A percentile compares a stretch with the other conserved stretches of the same genome.
Evolutionary conservation across 257 asterid species (phyloP).

Genomic region (Apocynum venetum): DNA sequence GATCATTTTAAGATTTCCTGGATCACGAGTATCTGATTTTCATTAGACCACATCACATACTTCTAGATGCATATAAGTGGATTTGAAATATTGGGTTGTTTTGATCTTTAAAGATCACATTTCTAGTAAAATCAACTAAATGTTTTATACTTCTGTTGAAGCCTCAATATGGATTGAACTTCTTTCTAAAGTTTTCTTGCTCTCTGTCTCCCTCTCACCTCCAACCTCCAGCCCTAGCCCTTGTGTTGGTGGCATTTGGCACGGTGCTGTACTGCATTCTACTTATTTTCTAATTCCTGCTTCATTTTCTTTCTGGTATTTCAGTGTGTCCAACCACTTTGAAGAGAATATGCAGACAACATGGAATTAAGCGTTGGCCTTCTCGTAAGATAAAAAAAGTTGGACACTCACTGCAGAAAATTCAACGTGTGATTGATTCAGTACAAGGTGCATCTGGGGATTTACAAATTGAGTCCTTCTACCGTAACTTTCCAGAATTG

Average conservation of each 20-base stretch:
- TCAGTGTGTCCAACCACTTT: constrained; percentile 95
- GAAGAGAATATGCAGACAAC: constrained; percentile 96
- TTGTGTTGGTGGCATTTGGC: neutral
- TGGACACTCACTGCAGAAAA: constrained; percentile 79
- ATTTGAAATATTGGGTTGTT: neutral
- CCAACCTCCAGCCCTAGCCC: neutral
- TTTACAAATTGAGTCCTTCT: constrained; percentile 69
- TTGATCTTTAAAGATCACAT: neutral
- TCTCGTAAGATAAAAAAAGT: constrained; percentile 93
- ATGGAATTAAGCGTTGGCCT: constrained; percentile 96
- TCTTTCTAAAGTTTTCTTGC: neutral
- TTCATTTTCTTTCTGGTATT: constrained; percentile 3
- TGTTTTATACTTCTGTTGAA: neutral
- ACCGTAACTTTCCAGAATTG: constrained; percentile 64
- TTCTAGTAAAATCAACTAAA: neutral
- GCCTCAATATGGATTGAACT: neutral
- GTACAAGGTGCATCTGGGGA: constrained; percentile 83
- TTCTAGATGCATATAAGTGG: neutral
- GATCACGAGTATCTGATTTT: neutral
- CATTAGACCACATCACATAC: neutral
- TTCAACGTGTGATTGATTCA: constrained; percentile 88
- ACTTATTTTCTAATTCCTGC: constrained; percentile 7
- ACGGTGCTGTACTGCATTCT: neutral
- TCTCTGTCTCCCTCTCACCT: neutral
- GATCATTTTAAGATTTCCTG: neutral